These are phyloP conservation scores for Priceomyces carsonii DNA, from an alignment of 805 yeast species.

Conservation along the genomic window DNA sequence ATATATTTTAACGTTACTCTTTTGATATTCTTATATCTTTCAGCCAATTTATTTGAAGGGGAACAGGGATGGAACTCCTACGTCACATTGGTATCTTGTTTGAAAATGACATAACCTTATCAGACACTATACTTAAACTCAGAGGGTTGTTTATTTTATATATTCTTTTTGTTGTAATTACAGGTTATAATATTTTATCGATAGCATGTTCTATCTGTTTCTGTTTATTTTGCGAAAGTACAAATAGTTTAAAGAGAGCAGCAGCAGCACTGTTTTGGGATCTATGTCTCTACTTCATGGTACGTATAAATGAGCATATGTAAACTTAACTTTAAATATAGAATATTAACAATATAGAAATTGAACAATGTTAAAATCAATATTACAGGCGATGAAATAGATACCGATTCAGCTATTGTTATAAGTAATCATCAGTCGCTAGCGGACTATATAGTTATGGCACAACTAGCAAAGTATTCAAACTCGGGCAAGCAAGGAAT, in stretches of 20 bases:
- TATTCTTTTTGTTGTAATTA: slow-evolving; percentile 15
- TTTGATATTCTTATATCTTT: no score
- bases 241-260: slow-evolving; percentile 16
- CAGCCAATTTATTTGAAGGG: no score
- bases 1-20: no score
- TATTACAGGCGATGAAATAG: slow-evolving; percentile 44
- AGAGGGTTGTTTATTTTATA: slow-evolving; percentile 19
- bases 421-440: slow-evolving; percentile 67
- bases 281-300: slow-evolving; percentile 27
- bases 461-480: slow-evolving; percentile 36
- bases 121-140: slow-evolving; percentile 7
- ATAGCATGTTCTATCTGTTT: slow-evolving; percentile 11
- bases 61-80: slow-evolving; percentile 29
- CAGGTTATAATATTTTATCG: slow-evolving; percentile 22
- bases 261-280: slow-evolving; percentile 29
- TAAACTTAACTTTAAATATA: no score
- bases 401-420: slow-evolving; percentile 36
- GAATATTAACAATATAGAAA: slow-evolving; percentile 21
- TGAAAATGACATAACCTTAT: slow-evolving; percentile 13
- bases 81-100: slow-evolving; percentile 31
- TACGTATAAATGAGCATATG: slow-evolving; percentile 13
- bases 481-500: slow-evolving; percentile 12
- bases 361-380: slow-evolving; percentile 37
- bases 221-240: slow-evolving; percentile 21
- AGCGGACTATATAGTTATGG: slow-evolving; percentile 62